A percentile compares a stretch with the other conserved stretches of the same genome.
Evolutionary conservation across 768 basidiomycete species (phyloP).

Genomic region (Mycena rosella): DNA sequence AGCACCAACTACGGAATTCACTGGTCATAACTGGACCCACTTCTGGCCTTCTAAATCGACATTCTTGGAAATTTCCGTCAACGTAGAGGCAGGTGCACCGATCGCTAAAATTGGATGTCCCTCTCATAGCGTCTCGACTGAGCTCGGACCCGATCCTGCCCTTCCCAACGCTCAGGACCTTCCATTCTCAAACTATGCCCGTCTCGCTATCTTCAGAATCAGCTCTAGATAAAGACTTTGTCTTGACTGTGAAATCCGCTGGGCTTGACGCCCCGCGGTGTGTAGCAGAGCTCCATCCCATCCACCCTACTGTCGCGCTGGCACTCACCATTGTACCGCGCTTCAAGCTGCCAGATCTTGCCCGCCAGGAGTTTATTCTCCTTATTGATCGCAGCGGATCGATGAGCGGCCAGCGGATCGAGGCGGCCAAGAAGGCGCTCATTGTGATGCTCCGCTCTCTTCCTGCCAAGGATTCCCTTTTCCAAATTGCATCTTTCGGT

Average conservation of each 20-base stretch:
- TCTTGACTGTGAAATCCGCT: constrained; percentile 52
- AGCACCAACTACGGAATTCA: neutral
- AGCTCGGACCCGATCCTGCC: constrained; percentile 31
- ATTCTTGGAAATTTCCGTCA: constrained; percentile 11
- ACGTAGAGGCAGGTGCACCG: constrained; percentile 18
- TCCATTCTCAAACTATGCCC: constrained; percentile 24
- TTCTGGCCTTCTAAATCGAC: neutral
- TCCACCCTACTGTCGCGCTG: constrained; percentile 47
- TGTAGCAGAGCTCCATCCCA: constrained; percentile 50
- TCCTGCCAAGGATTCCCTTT: constrained; percentile 46
- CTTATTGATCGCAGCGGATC: constrained; percentile 60
- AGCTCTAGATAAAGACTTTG: constrained; percentile 52
- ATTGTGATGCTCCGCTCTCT: constrained; percentile 55
- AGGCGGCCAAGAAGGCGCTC: constrained; percentile 52
- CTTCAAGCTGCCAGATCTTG: constrained; percentile 50
- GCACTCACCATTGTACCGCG: constrained; percentile 58
- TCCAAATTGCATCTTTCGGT: constrained; percentile 62
- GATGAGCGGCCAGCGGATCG: constrained; percentile 49
- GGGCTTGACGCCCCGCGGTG: constrained; percentile 59
- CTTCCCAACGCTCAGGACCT: constrained; percentile 25
- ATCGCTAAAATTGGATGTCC: constrained; percentile 27
- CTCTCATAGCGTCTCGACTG: constrained; percentile 28
- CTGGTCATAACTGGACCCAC: no score
- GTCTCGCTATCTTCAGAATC: constrained; percentile 8
- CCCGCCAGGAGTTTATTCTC: constrained; percentile 61